Evolutionary conservation across 2,329 filamentous ascomycete species (phyloP).

Genomic region (Neofusicoccum parvum): DNA sequence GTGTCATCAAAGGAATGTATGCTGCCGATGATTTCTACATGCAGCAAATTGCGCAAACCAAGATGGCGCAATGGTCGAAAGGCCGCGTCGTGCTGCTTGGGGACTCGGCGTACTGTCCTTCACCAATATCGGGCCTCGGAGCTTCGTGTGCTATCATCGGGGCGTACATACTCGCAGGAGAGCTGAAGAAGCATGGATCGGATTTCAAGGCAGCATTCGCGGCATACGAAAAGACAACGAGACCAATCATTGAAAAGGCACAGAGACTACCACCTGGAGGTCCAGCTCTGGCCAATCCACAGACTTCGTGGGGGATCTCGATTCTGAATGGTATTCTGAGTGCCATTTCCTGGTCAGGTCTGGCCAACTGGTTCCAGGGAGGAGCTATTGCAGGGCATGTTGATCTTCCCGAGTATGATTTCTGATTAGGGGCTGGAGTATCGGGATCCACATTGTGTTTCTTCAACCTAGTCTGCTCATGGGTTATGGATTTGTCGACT

Average conservation of each 20-base stretch:
- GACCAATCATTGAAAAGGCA: slow-evolving; percentile 29
- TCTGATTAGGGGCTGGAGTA: too few relatives aligned
- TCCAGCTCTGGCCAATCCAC: slow-evolving; percentile 31
- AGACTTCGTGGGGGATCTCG: slow-evolving; percentile 30
- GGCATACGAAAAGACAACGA: slow-evolving; percentile 28
- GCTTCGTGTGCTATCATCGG: slow-evolving; percentile 40
- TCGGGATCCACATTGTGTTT: too few relatives aligned
- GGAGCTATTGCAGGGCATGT: too few relatives aligned
- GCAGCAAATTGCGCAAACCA: slow-evolving; percentile 44
- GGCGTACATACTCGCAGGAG: slow-evolving; percentile 43
- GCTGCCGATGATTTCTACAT: slow-evolving; percentile 49
- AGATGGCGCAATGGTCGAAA: slow-evolving; percentile 37
- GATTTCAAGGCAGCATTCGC: slow-evolving; percentile 30
- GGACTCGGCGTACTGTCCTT: slow-evolving; percentile 44
- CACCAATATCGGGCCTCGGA: slow-evolving; percentile 35
- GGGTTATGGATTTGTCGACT: too few relatives aligned
- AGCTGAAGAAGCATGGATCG: slow-evolving; percentile 28
- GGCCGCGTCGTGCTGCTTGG: slow-evolving; percentile 41
- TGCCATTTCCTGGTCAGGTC: not conserved
- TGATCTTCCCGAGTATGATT: too few relatives aligned
- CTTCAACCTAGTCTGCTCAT: too few relatives aligned
- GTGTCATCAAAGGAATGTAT: slow-evolving; percentile 44
- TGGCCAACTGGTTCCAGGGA: slow-evolving; percentile 2
- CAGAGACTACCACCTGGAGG: slow-evolving; percentile 32
- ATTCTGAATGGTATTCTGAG: slow-evolving; percentile 27